Percentiles rank a stretch among this genome's conserved stretches.
Evolutionary conservation across 1,284 basidiomycete species (phyloP).

Genomic region (Malassezia slooffiae): DNA sequence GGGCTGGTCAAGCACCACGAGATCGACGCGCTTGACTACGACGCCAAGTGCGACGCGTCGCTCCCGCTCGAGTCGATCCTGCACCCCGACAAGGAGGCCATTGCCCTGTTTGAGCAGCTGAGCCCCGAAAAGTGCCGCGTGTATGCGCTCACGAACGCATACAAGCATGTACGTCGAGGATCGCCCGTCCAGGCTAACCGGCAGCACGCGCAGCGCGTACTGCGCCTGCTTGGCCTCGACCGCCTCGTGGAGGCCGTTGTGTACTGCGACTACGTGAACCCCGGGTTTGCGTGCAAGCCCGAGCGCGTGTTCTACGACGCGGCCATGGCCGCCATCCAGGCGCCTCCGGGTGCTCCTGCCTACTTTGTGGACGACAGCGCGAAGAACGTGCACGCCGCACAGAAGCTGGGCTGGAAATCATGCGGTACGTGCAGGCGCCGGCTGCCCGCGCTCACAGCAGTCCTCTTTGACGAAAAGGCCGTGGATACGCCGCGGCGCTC

Average conservation of each 20-base stretch:
- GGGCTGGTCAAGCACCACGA: conserved; percentile 68
- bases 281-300: conserved; percentile 69
- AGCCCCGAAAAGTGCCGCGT: conserved; percentile 63
- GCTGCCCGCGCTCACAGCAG: conserved; percentile 1
- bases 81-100: conserved; percentile 56
- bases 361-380: conserved; percentile 45
- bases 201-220: conserved; percentile 69
- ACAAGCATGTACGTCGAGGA: conserved; percentile 20
- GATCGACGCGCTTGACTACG: conserved; percentile 76
- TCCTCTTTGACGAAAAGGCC: conserved; percentile 29
- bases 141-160: conserved; percentile 42
- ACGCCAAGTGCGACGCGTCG: conserved; percentile 68
- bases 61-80: conserved; percentile 73
- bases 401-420: conserved; percentile 35
- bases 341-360: conserved; percentile 11
- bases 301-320: conserved; percentile 49
- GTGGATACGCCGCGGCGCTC: background rate
- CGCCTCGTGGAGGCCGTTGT: conserved; percentile 69
- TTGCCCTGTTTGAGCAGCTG: conserved; percentile 63
- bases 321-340: conserved; percentile 24
- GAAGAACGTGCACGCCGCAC: conserved; percentile 34
- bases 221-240: conserved; percentile 61
- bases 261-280: conserved; percentile 63
- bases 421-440: conserved; percentile 20
- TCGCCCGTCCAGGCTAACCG: conserved; percentile 5